These are phyloP conservation scores for Penicillium sp. DNA, from an alignment of 2,329 filamentous ascomycete genomes.

Conservation along the genomic window DNA sequence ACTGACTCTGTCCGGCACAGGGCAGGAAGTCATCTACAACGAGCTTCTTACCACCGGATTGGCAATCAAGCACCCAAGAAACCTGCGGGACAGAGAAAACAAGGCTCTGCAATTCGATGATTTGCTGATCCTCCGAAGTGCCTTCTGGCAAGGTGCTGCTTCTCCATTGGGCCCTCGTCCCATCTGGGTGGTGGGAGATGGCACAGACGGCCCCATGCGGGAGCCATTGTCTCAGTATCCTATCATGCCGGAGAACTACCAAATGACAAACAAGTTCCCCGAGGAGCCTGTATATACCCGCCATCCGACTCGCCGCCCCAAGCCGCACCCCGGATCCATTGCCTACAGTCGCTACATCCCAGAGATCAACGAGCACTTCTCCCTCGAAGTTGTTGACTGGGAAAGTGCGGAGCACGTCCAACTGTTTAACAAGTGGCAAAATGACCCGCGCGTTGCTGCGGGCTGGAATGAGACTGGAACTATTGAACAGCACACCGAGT, in stretches of 20 bases:
- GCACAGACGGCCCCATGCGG: conserved; percentile 30
- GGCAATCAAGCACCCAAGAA: conserved; percentile 25
- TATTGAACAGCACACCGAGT: conserved; percentile 70
- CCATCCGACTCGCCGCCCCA: conserved; percentile 70
- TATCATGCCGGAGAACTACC: conserved; percentile 34
- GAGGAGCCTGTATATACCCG: conserved; percentile 57
- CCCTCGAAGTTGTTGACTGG: conserved; percentile 72
- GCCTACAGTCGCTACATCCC: conserved; percentile 79
- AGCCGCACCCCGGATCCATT: conserved; percentile 67
- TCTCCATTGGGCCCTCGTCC: conserved; percentile 66
- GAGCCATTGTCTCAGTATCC: conserved; percentile 30
- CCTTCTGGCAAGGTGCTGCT: conserved; percentile 70
- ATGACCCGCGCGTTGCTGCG: conserved; percentile 75
- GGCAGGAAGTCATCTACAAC: conserved; percentile 37
- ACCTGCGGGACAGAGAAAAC: conserved; percentile 23
- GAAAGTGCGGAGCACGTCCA: conserved; percentile 62
- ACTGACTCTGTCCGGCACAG: conserved; percentile 40
- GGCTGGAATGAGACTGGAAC: conserved; percentile 80
- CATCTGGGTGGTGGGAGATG: conserved; percentile 57
- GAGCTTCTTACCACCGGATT: conserved; percentile 42
- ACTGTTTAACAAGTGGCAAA: conserved; percentile 78
- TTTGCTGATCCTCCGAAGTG: conserved; percentile 52
- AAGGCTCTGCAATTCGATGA: conserved; percentile 26
- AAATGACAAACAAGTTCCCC: conserved; percentile 51
- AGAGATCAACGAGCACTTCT: conserved; percentile 73